phyloP scores from a whole-genome alignment of 768 basidiomycete species.

The Lactarius deliciosus region DNA sequence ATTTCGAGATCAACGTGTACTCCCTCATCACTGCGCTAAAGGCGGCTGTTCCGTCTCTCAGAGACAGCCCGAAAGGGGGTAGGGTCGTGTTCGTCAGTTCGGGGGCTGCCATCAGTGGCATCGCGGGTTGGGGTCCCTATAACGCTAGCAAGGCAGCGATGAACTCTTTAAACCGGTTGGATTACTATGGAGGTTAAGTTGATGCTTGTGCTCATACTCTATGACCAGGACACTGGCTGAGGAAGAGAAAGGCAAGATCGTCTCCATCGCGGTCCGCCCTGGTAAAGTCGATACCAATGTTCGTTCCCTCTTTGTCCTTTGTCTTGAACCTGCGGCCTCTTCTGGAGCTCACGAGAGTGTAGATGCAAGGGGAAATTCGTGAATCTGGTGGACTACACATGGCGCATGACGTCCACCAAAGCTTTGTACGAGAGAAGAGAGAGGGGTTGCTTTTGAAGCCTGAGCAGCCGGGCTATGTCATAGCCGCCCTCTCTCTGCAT shows the following conservation, averaged over 20 bases:
- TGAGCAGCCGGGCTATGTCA: slow-evolving; percentile 71
- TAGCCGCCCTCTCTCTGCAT: slow-evolving; percentile 69
- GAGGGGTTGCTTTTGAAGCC: slow-evolving; percentile 75
- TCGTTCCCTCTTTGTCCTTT: slow-evolving; percentile 33
- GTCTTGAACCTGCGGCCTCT: slow-evolving; percentile 4
- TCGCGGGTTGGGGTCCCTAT: slow-evolving; percentile 76
- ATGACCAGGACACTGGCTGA: slow-evolving; percentile 68
- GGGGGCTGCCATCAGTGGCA: slow-evolving; percentile 72
- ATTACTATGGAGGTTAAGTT: not conserved
- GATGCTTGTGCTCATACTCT: not conserved
- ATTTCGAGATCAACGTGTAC: slow-evolving; percentile 89
- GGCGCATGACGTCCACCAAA: slow-evolving; percentile 51
- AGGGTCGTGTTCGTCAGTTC: slow-evolving; percentile 82
- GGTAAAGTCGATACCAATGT: slow-evolving; percentile 86
- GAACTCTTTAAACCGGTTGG: slow-evolving; percentile 63
- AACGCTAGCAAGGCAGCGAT: slow-evolving; percentile 85
- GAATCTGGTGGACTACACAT: slow-evolving; percentile 52
- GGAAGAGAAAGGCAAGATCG: slow-evolving; percentile 71
- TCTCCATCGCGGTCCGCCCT: slow-evolving; percentile 77
- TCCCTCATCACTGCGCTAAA: slow-evolving; percentile 72
- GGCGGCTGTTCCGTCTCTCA: slow-evolving; percentile 66
- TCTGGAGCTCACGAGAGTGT: slow-evolving; percentile 13
- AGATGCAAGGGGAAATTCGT: slow-evolving; percentile 74
- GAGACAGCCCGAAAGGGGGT: slow-evolving; percentile 56
- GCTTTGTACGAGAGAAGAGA: slow-evolving; percentile 56